Base-by-base conservation (phyloP, 345 rosid genomes). In the Euphorbia pulcherrima region DNA sequence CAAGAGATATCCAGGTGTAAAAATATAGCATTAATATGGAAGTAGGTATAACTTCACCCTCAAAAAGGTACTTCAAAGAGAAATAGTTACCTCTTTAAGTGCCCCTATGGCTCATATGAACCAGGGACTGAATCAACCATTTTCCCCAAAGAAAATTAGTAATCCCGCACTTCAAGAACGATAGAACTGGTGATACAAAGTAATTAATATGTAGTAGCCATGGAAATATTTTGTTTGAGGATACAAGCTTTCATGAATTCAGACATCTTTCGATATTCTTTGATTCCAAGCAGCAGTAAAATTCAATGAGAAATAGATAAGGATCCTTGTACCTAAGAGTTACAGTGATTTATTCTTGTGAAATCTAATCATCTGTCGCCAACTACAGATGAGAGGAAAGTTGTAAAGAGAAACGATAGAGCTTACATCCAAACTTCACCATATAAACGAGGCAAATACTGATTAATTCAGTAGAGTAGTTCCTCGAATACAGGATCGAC, bases 401-500 rank as follows among this genome's bases (percentile, higher is more conserved):
- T 54, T 56, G 50, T 11, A 18, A 30, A 53, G 33, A 40, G 14
- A 41, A 68, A 44, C 62, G 64, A 30, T 24, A 67, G 20, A 67
- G 62, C 18, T 65, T 72, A 65, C 21, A 41, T 56, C 52, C 68
- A 40, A 72, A 48, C 11, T 4, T 29, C 10, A 24, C 44, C 53
- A 68, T 67, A 41, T 7, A 41, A 48, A 41, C 20, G 62, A 20
- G 14, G 37, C 16, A 23, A 47, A 48, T 59, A n/a, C 24, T 24
- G 16, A 21, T 16, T 37, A 75, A 57, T 60, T 47, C 17, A 78
- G 69, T 87, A 91, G 5, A 87, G 84, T 2, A 91, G 87, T 73
- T 91, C 96, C 74, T 87, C 83, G 60, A 89, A 91, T 46, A 92
- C 93, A 29, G 96, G 92, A 71, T 89, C 92, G 17, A 92, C 88